These are phyloP conservation scores for Citrus maxima DNA, from an alignment of 345 rosid species.

Conservation along the genomic window DNA sequence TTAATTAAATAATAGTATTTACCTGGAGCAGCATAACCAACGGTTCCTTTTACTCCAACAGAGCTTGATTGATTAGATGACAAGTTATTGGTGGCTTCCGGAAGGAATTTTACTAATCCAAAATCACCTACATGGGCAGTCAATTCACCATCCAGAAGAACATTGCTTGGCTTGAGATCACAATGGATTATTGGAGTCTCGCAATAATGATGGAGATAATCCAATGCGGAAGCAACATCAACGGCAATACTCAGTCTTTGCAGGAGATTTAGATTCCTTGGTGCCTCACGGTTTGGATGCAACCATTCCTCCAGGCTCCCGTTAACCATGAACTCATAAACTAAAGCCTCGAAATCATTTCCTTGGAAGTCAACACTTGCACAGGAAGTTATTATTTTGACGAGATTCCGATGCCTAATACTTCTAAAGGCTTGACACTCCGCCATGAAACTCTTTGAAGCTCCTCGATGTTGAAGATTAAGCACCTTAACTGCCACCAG, in stretches of 20 bases:
- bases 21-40: slow-evolving; percentile 32
- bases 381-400: slow-evolving; percentile 25
- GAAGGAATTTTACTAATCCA: not conserved
- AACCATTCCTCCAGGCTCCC: slow-evolving; percentile 17
- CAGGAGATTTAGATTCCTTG: not conserved
- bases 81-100: not conserved
- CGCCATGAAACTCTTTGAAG: slow-evolving; percentile 21
- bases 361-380: slow-evolving; percentile 25
- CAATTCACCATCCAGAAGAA: slow-evolving; percentile 6
- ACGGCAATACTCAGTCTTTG: not conserved
- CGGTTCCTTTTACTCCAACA: not conserved
- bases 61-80: not conserved
- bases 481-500: slow-evolving; percentile 1
- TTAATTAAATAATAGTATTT: not conserved
- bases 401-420: slow-evolving; percentile 28
- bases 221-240: slow-evolving; percentile 13
- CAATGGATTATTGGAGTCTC: slow-evolving; percentile 18
- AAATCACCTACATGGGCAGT: slow-evolving; percentile 1
- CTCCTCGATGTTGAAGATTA: slow-evolving; percentile 13
- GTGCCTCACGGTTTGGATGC: not conserved
- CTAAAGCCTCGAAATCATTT: slow-evolving; percentile 29
- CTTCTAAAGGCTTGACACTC: slow-evolving; percentile 26
- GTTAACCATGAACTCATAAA: slow-evolving; percentile 16
- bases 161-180: slow-evolving; percentile 20
- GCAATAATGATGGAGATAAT: slow-evolving; percentile 21